These are phyloP conservation scores for Astrephomene gubernaculifera DNA, from an alignment of 139 green algal genomes.

Conservation along the genomic window DNA sequence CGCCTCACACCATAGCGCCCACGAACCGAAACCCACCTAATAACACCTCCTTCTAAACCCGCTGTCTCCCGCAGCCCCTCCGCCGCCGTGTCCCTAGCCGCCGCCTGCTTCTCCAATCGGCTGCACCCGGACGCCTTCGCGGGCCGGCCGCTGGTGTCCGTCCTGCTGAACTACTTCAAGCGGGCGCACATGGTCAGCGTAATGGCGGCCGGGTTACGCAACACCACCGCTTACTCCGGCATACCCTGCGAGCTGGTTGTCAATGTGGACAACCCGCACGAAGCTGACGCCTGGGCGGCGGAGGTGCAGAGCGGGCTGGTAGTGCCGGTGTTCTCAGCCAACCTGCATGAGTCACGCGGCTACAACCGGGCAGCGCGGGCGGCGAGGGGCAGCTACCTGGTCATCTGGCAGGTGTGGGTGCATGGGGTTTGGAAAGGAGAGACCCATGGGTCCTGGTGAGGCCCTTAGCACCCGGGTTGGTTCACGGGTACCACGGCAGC, in stretches of 20 bases:
- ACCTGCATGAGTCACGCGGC: slow-evolving; percentile 47
- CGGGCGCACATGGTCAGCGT: background rate
- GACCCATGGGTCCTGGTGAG: too few relatives aligned
- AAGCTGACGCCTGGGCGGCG: slow-evolving; percentile 18
- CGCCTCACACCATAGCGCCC: too few relatives aligned
- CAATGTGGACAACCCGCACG: slow-evolving; percentile 50
- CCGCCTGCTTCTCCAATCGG: background rate
- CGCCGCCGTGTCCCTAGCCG: background rate
- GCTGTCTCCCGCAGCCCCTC: background rate
- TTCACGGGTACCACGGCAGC: too few relatives aligned
- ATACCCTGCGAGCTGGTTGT: slow-evolving; percentile 34
- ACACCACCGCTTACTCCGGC: background rate
- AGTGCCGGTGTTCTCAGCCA: slow-evolving; percentile 39
- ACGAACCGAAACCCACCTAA: too few relatives aligned
- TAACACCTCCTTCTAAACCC: too few relatives aligned
- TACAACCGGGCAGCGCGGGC: slow-evolving; percentile 51
- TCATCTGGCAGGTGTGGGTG: slow-evolving; percentile 42
- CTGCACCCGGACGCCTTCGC: background rate
- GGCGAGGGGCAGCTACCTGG: slow-evolving; percentile 23
- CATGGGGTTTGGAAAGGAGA: too few relatives aligned
- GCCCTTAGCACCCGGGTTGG: too few relatives aligned
- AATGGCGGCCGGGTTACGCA: background rate
- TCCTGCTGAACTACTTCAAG: slow-evolving; percentile 42
- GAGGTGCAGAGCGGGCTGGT: slow-evolving; percentile 17
- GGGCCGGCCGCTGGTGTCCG: background rate